These are phyloP conservation scores for Marasmius fiardii DNA, from an alignment of 1,284 basidiomycete genomes.

Conservation along the genomic window DNA sequence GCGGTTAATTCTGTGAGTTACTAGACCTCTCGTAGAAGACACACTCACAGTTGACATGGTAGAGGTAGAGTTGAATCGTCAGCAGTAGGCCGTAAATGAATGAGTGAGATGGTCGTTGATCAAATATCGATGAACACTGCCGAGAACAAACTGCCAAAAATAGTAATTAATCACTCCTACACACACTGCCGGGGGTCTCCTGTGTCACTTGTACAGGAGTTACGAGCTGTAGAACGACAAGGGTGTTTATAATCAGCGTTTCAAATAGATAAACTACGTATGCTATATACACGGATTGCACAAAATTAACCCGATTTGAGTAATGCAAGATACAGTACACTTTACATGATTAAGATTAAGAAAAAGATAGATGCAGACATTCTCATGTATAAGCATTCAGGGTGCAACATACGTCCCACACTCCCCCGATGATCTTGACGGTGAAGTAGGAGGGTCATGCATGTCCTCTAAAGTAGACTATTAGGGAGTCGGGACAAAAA, in stretches of 20 bases:
- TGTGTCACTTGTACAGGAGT: too few species aligned
- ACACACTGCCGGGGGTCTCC: neutral
- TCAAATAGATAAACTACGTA: too few species aligned
- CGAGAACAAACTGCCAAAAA: neutral
- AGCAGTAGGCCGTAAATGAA: neutral
- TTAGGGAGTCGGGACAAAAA: neutral
- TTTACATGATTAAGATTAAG: too few species aligned
- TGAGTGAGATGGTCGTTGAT: neutral
- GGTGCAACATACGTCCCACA: neutral
- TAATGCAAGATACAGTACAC: too few species aligned
- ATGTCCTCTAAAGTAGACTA: constrained; percentile 27
- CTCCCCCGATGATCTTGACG: neutral
- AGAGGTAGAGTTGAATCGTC: constrained; percentile 12
- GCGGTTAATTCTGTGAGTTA: constrained; percentile 3
- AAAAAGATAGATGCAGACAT: neutral
- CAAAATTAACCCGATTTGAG: too few species aligned
- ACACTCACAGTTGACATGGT: constrained; percentile 41
- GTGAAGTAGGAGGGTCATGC: constrained; percentile 20
- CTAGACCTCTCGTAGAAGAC: neutral
- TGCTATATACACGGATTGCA: too few species aligned
- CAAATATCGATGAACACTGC: neutral
- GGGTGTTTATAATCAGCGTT: too few species aligned
- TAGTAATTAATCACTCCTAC: neutral
- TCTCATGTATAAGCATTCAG: neutral
- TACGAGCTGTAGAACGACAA: too few species aligned